Evolutionary conservation across 495 filamentous ascomycete genomes (phyloP).

Genomic region (Chaetomium tenue): DNA sequence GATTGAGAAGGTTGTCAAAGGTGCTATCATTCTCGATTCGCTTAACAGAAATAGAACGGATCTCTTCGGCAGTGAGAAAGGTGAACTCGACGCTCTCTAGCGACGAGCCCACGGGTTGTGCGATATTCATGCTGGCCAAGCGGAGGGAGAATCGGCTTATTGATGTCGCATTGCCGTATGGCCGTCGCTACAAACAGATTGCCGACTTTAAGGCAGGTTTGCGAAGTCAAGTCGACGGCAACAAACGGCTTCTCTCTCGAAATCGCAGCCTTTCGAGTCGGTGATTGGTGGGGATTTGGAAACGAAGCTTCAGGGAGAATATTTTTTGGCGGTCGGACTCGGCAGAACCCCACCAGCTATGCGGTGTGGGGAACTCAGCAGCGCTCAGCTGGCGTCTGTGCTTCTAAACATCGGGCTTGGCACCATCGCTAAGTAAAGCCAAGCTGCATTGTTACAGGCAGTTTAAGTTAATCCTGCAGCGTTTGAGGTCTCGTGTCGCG

Average conservation of each 20-base stretch:
- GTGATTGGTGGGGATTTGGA: slow-evolving; percentile 34
- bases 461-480: neutral
- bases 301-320: slow-evolving; percentile 30
- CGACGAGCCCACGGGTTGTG: slow-evolving; percentile 80
- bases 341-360: slow-evolving; percentile 30
- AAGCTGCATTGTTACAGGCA: slow-evolving; percentile 7
- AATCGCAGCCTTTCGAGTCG: slow-evolving; percentile 28
- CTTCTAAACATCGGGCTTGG: neutral
- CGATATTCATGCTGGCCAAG: slow-evolving; percentile 66
- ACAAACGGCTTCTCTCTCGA: slow-evolving; percentile 16
- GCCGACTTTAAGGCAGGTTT: slow-evolving; percentile 2
- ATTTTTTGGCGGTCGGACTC: slow-evolving; percentile 40
- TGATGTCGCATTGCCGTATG: slow-evolving; percentile 5
- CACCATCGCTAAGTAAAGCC: neutral
- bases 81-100: slow-evolving; percentile 88
- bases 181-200: neutral
- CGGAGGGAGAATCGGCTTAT: neutral
- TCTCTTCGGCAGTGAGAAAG: slow-evolving; percentile 74
- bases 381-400: neutral
- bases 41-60: slow-evolving; percentile 86
- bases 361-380: slow-evolving; percentile 6
- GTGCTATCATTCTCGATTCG: slow-evolving; percentile 85
- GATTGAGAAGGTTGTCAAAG: slow-evolving; percentile 83
- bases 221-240: slow-evolving; percentile 12
- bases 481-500: neutral